phyloP scores from a whole-genome alignment of 2,329 filamentous ascomycete genomes.

The Trichoderma afroharzianum region DNA sequence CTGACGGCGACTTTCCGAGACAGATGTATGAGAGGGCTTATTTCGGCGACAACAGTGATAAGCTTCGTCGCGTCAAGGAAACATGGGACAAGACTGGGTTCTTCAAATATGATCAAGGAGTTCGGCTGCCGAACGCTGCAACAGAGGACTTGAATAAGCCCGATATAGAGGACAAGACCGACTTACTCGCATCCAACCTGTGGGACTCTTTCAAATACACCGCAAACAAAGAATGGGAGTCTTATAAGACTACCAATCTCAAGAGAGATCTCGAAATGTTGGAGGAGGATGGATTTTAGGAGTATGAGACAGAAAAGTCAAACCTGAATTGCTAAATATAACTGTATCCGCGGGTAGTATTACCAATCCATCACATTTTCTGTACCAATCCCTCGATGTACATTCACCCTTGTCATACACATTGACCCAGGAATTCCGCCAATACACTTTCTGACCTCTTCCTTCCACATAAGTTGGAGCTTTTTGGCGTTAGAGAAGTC shows the following conservation, averaged over 20 bases:
- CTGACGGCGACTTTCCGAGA: background rate
- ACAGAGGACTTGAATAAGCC: background rate
- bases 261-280: background rate
- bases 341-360: too few relatives aligned
- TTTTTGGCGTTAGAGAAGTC: too few relatives aligned
- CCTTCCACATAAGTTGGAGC: too few relatives aligned
- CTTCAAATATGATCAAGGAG: background rate
- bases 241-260: background rate
- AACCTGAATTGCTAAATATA: too few relatives aligned
- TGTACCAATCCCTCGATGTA: too few relatives aligned
- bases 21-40: background rate
- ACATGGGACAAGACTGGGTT: background rate
- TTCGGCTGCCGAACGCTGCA: background rate
- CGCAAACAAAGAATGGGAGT: background rate
- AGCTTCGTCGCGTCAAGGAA: background rate
- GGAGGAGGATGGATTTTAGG: background rate
- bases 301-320: background rate
- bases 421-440: too few relatives aligned
- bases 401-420: too few relatives aligned
- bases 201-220: background rate
- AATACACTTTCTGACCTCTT: too few relatives aligned
- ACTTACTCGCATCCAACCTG: background rate
- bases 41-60: background rate
- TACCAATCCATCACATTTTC: too few relatives aligned
- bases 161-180: background rate